These are phyloP conservation scores for Candida peoriensis DNA, from an alignment of 805 yeast genomes.

Conservation along the genomic window DNA sequence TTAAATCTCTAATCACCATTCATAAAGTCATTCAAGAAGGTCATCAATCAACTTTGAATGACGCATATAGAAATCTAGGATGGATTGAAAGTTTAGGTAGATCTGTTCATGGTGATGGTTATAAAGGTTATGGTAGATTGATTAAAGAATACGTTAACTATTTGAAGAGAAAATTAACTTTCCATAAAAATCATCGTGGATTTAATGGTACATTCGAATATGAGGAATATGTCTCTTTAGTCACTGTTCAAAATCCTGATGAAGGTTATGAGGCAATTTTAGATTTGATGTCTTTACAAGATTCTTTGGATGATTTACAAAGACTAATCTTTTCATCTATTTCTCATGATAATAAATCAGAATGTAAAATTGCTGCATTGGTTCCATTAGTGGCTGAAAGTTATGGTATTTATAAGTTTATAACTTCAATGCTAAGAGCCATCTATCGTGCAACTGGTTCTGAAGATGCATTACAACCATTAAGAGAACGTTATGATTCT, in stretches of 20 bases:
- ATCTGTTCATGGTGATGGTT: slow-evolving; percentile 36
- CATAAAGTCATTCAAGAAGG: slow-evolving; percentile 98
- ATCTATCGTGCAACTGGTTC: slow-evolving; percentile 69
- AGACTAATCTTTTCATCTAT: slow-evolving; percentile 70
- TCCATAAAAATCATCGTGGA: slow-evolving; percentile 80
- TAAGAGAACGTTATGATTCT: slow-evolving; percentile 62
- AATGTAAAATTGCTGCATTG: slow-evolving; percentile 79
- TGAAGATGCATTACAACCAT: slow-evolving; percentile 71
- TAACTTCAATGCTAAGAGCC: slow-evolving; percentile 87
- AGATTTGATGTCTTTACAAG: slow-evolving; percentile 83
- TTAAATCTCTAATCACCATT: slow-evolving; percentile 77
- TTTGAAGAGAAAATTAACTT: slow-evolving; percentile 66
- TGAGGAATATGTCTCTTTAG: slow-evolving; percentile 86
- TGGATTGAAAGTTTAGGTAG: slow-evolving; percentile 75
- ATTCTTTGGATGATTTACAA: slow-evolving; percentile 73
- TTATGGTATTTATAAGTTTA: slow-evolving; percentile 86
- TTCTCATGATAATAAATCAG: slow-evolving; percentile 51
- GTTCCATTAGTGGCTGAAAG: slow-evolving; percentile 90
- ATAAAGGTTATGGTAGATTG: slow-evolving; percentile 58
- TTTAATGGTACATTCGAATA: slow-evolving; percentile 96
- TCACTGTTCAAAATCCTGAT: slow-evolving; percentile 87
- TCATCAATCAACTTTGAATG: slow-evolving; percentile 78
- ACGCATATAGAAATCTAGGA: slow-evolving; percentile 71
- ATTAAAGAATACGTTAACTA: slow-evolving; percentile 73
- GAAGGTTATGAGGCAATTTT: slow-evolving; percentile 89